Conservation (phyloP, 495 filamentous ascomycete genomes). For the Podospora pseudocomata region DNA sequence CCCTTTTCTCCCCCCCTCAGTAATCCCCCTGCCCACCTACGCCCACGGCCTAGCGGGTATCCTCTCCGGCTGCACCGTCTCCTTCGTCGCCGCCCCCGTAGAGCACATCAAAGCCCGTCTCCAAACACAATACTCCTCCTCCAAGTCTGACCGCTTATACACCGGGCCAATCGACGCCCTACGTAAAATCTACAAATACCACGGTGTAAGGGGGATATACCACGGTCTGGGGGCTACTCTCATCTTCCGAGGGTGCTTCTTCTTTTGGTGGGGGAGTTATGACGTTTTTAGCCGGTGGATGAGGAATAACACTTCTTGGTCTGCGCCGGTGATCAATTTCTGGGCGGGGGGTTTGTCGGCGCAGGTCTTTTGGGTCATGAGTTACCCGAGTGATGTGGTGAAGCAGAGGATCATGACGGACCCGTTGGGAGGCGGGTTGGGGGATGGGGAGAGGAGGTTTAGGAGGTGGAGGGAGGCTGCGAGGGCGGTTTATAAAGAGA, state of each 20-base stretch:
- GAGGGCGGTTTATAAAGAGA: slow-evolving; percentile 66
- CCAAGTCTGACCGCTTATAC: slow-evolving; percentile 72
- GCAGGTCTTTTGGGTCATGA: slow-evolving; percentile 88
- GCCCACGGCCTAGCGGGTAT: slow-evolving; percentile 86
- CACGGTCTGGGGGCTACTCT: slow-evolving; percentile 81
- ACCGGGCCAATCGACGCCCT: slow-evolving; percentile 81
- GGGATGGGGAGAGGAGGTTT: slow-evolving; percentile 67
- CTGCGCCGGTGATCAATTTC: slow-evolving; percentile 82
- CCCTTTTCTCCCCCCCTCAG: slow-evolving; percentile 81
- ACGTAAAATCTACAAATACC: slow-evolving; percentile 58
- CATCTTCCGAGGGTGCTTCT: slow-evolving; percentile 88
- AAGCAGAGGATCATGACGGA: slow-evolving; percentile 99
- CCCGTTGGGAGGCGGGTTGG: slow-evolving; percentile 64
- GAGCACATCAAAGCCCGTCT: slow-evolving; percentile 94
- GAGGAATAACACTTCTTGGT: slow-evolving; percentile 62
- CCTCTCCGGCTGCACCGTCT: slow-evolving; percentile 83
- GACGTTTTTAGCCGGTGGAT: slow-evolving; percentile 72
- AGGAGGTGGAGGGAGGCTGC: slow-evolving; percentile 78
- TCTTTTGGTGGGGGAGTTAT: slow-evolving; percentile 96
- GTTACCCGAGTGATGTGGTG: slow-evolving; percentile 90
- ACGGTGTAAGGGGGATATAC: slow-evolving; percentile 77
- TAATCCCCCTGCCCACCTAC: slow-evolving; percentile 63
- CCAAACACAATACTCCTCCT: slow-evolving; percentile 83
- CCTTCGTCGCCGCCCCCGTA: slow-evolving; percentile 87
- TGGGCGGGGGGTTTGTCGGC: slow-evolving; percentile 93